Base-by-base conservation (phyloP, 176 grass and related monocot species). In the Zoysia pacifica region DNA sequence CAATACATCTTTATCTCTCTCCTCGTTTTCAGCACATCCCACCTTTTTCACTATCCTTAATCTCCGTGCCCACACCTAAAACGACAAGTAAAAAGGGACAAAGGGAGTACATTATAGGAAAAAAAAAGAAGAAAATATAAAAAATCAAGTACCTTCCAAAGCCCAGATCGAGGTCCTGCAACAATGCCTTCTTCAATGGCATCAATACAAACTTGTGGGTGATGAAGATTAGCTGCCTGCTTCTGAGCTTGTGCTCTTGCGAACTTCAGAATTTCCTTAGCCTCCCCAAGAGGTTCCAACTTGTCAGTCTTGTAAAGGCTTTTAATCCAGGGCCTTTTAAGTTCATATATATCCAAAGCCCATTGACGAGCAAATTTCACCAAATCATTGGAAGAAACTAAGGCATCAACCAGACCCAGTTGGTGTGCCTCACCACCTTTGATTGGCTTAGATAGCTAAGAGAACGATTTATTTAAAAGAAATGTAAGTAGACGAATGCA, bases 261-360 rank as follows among this genome's bases (percentile, higher is more conserved):
- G 82, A 87, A 93, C 78, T 98, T 93, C 16, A 98, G 84, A 69
- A 98, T 93, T 85, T 98, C 92, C 83, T 83, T 94, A 43, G 90
- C 95, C 68, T 98, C 92, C 9, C 74, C 95, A 82, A 91, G 89
- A 20, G 92, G 51, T 77, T 98, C 96, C 65, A 98, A 67, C 68
- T 93, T 98, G 45, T 98, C 90, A 13, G 86, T 90, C 74, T 86
- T 98, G 88, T 95, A 91, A 64, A 98, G 92, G 75, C 88, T 98
- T 86, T 88, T 93, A 68, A 93, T 58, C 96, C 96, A 98, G 48
- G 90, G 92, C 20, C 51, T 90, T 80, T 71, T 94, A 14, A 76
- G 83, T 50, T 98, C 90, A 37, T 66, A 86, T 70, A 98, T 91
- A 87, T 93, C 96, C 60, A 98, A 87, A 80, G 96, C 92, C 90